Base-by-base conservation (phyloP, 441 rosid genomes). In the Euphorbia corollata region DNA sequence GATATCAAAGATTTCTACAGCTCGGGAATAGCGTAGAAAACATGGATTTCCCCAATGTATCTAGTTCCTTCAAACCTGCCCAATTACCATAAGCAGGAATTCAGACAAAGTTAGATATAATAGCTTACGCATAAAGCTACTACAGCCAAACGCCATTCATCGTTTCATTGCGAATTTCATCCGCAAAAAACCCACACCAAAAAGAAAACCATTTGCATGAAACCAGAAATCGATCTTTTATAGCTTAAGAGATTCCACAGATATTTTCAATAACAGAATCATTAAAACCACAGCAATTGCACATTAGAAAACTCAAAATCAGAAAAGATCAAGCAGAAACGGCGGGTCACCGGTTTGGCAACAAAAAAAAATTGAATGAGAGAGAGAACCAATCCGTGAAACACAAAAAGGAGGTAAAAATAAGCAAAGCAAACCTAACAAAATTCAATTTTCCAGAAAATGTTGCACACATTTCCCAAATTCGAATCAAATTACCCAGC, bases 401-500 rank as follows among this genome's bases (percentile, higher is more conserved):
- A 19, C 36, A 4, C 15, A 30, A 39, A 32, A 32, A 2, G 24
- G 20, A 43, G 36, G 15, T 50, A 50, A 10, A 3, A 19, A n/a
- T 3, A 71, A n/a, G 30, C 9, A 53, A 51, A 9, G 11, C 22
- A 39, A 53, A 38, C 61, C 36, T n/a, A 50, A 50, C 48, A 36
- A 56, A 48, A 4, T 16, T 5, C 18, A 18, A 48, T 58, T 64
- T 50, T n/a, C 19, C 9, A 22, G 23, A 34, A 34, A 27, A 16
- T 8, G 38, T 6, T 4, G 43, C 5, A 41, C 6, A 8, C 23
- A 56, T 9, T 63, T 47, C 50, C 66, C 66, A 59, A 54, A 65
- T 66, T 58, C n/a, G 8, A 41, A 68, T 43, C 41, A 36, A 68
- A 38, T 41, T 67, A 30, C 9, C 56, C 8, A 60, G 63, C 50